phyloP scores from a whole-genome alignment of 768 basidiomycete species.

The Glaciozyma antarctica region DNA sequence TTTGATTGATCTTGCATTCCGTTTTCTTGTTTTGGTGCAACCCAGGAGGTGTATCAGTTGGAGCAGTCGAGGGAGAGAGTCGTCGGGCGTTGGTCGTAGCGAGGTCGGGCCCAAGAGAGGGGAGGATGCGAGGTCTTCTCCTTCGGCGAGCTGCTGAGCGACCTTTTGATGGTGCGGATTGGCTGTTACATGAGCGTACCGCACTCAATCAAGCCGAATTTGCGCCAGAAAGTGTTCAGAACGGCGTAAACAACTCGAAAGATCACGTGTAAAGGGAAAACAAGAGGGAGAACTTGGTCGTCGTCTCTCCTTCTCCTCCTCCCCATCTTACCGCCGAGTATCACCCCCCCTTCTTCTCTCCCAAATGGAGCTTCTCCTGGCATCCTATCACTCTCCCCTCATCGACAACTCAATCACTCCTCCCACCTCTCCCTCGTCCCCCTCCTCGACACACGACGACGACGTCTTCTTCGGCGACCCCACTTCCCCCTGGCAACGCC shows the following conservation, averaged over 20 bases:
- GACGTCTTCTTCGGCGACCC: neutral
- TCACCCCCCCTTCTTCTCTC: neutral
- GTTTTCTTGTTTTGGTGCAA: neutral
- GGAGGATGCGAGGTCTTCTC: no score
- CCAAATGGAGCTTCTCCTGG: neutral
- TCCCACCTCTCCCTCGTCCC: neutral
- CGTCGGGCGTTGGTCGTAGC: no score
- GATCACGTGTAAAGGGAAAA: no score
- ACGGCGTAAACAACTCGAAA: no score
- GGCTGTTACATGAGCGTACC: no score
- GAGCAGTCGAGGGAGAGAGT: no score
- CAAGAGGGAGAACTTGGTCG: neutral
- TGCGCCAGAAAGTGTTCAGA: no score
- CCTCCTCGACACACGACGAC: neutral
- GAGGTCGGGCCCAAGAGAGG: no score
- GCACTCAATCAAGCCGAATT: no score
- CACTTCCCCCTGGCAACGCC: neutral
- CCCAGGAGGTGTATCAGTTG: no score
- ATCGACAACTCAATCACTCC: neutral
- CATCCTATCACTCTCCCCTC: neutral
- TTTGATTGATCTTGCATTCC: constrained; percentile 7
- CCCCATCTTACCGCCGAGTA: neutral
- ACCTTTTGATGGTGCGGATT: no score
- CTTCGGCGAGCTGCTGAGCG: no score
- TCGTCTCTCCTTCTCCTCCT: neutral